A percentile compares a stretch with the other conserved stretches of the same genome.
phyloP scores from a whole-genome alignment of 2,329 filamentous ascomycete genomes.

The Fusarium caatingaense region DNA sequence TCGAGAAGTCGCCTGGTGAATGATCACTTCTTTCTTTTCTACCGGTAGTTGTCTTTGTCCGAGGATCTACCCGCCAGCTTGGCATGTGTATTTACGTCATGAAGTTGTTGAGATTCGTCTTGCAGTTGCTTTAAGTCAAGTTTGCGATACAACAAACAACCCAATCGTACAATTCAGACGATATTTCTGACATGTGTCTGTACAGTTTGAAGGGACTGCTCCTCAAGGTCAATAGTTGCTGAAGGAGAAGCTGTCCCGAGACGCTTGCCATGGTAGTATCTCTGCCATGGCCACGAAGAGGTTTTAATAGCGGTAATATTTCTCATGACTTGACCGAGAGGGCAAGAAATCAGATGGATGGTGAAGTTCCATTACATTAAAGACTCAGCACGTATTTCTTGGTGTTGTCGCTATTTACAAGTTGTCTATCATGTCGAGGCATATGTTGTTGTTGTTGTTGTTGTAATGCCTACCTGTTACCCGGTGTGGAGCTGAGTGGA shows the following conservation, averaged over 20 bases:
- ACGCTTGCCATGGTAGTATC: too few species aligned
- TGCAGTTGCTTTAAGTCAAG: neutral
- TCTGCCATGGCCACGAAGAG: neutral
- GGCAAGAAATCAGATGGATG: fast-evolving
- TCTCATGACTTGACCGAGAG: fast-evolving
- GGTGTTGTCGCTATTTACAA: fast-evolving
- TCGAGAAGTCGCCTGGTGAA: fast-evolving
- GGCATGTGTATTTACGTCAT: neutral
- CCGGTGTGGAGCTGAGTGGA: neutral
- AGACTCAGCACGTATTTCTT: too few species aligned
- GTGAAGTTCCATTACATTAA: fast-evolving
- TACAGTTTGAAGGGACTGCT: fast-evolving
- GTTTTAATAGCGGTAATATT: fast-evolving
- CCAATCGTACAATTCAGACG: neutral
- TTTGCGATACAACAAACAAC: neutral
- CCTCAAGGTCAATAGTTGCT: too few species aligned
- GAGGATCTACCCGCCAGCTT: fast-evolving
- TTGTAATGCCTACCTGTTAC: too few species aligned
- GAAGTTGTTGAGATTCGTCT: fast-evolving
- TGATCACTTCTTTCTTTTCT: neutral
- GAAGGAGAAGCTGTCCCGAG: fast-evolving
- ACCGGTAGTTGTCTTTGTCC: neutral
- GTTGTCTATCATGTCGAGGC: neutral
- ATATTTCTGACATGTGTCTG: too few species aligned
- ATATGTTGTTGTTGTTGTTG: too few species aligned